phyloP scores from a whole-genome alignment of 495 filamentous ascomycete species.

The Usnea hakonensis region DNA sequence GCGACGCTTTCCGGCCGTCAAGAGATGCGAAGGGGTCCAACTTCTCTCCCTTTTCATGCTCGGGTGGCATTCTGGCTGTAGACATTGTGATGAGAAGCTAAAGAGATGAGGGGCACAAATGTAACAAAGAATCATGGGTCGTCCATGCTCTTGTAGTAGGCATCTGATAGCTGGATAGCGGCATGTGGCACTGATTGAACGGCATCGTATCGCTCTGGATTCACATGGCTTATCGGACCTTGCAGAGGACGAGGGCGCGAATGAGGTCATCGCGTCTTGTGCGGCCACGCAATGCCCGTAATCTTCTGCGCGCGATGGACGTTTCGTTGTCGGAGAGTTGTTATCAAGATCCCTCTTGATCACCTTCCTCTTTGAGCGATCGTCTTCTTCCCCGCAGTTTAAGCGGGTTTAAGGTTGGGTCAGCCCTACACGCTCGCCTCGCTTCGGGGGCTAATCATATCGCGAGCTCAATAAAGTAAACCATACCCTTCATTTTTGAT shows the following conservation, averaged over 20 bases:
- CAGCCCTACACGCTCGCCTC: too few species aligned
- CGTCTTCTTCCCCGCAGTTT: too few species aligned
- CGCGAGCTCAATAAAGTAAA: too few species aligned
- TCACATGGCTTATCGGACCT: not conserved
- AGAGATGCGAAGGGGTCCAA: conserved; percentile 24
- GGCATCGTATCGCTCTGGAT: not conserved
- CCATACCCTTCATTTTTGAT: too few species aligned
- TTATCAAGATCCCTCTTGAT: conserved; percentile 1
- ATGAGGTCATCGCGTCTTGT: conserved; percentile 9
- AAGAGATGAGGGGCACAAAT: not conserved
- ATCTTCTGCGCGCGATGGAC: not conserved
- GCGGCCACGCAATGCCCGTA: not conserved
- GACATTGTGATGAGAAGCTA: not conserved
- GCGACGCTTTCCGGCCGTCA: conserved; percentile 25
- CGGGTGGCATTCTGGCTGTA: not conserved
- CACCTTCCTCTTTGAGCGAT: conserved; percentile 10
- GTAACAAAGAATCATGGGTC: too few species aligned
- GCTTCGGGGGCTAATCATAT: too few species aligned
- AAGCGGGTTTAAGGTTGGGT: too few species aligned
- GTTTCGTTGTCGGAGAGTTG: not conserved
- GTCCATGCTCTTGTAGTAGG: not conserved
- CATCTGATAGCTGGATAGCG: not conserved
- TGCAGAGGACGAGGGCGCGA: not conserved
- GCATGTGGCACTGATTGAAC: not conserved
- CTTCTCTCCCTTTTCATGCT: conserved; percentile 14